phyloP scores from a whole-genome alignment of 495 filamentous ascomycete species.

The Lasiosphaeria ovina region DNA sequence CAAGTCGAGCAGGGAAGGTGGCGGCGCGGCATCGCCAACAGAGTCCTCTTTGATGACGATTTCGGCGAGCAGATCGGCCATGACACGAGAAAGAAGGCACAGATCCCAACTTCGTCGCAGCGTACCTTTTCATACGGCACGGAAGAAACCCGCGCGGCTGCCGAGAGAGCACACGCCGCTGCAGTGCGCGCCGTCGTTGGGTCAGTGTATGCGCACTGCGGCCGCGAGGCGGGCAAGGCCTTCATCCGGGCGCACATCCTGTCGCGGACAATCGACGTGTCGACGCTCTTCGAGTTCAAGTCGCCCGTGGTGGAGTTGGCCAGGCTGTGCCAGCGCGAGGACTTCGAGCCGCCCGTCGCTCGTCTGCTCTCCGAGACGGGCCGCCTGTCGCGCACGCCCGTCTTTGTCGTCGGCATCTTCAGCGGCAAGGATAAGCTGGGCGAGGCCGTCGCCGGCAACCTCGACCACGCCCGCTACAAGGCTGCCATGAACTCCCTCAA shows the following conservation, averaged over 20 bases:
- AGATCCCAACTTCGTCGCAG: too few relatives aligned
- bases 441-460: slow-evolving; percentile 72
- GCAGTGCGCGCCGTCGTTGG: slow-evolving; percentile 82
- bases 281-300: slow-evolving; percentile 75
- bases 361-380: slow-evolving; percentile 87
- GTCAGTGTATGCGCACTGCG: slow-evolving; percentile 78
- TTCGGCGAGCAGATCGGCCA: slow-evolving; percentile 58
- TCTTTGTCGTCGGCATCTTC: slow-evolving; percentile 94
- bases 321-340: slow-evolving; percentile 78
- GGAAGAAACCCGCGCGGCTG: slow-evolving; percentile 26
- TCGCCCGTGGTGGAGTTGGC: slow-evolving; percentile 77
- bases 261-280: slow-evolving; percentile 72
- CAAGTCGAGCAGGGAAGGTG: slow-evolving; percentile 51
- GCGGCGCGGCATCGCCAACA: slow-evolving; percentile 66
- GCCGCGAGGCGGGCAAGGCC: slow-evolving; percentile 62
- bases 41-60: slow-evolving; percentile 73
- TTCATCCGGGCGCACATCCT: slow-evolving; percentile 85
- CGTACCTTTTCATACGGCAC: slow-evolving; percentile 19
- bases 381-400: slow-evolving; percentile 73
- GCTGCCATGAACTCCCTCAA: slow-evolving; percentile 84
- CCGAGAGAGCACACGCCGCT: slow-evolving; percentile 47
- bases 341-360: slow-evolving; percentile 84
- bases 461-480: slow-evolving; percentile 71
- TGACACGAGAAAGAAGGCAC: slow-evolving; percentile 3
- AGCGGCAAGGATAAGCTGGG: slow-evolving; percentile 84